A percentile compares a stretch with the other conserved stretches of the same genome.
phyloP scores from a whole-genome alignment of 345 rosid species.

The Gossypium anomalum region DNA sequence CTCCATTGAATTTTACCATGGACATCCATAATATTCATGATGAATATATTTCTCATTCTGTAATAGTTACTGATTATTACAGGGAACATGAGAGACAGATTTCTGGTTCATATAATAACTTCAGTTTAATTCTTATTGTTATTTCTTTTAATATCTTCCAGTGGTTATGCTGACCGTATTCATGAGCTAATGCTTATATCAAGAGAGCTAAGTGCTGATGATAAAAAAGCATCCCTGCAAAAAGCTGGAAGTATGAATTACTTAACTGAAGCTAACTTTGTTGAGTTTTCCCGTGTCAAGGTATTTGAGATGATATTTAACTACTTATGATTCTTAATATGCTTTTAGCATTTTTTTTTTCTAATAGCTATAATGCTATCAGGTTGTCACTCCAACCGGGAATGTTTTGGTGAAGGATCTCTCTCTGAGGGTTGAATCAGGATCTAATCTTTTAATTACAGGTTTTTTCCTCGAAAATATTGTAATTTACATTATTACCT shows the following conservation, averaged over 20 bases:
- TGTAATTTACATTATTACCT: neutral
- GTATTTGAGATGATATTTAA: slow-evolving; percentile 36
- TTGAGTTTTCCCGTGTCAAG: slow-evolving; percentile 93
- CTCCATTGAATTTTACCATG: neutral
- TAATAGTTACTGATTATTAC: no score
- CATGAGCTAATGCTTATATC: slow-evolving; percentile 82
- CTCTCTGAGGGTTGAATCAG: slow-evolving; percentile 79
- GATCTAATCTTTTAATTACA: slow-evolving; percentile 96
- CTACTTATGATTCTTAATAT: neutral
- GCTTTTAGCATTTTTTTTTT: neutral
- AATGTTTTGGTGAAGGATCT: slow-evolving; percentile 92
- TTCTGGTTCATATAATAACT: neutral
- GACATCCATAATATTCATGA: no score
- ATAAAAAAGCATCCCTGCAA: slow-evolving; percentile 48
- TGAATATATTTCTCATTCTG: neutral
- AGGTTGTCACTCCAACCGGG: slow-evolving; percentile 98
- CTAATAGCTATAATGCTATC: slow-evolving; percentile 25
- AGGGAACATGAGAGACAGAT: no score
- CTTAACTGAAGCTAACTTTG: slow-evolving; percentile 79
- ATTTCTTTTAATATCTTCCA: slow-evolving; percentile 24
- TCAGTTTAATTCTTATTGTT: slow-evolving; percentile 17
- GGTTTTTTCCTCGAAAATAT: slow-evolving; percentile 34
- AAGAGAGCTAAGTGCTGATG: slow-evolving; percentile 68
- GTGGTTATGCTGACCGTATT: slow-evolving; percentile 99
- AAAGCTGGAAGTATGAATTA: slow-evolving; percentile 65